Evolutionary conservation across 129 eudicot genomes (phyloP), one percentile per base, ranked within the genome.

Genomic region (Artemisia annua): DNA sequence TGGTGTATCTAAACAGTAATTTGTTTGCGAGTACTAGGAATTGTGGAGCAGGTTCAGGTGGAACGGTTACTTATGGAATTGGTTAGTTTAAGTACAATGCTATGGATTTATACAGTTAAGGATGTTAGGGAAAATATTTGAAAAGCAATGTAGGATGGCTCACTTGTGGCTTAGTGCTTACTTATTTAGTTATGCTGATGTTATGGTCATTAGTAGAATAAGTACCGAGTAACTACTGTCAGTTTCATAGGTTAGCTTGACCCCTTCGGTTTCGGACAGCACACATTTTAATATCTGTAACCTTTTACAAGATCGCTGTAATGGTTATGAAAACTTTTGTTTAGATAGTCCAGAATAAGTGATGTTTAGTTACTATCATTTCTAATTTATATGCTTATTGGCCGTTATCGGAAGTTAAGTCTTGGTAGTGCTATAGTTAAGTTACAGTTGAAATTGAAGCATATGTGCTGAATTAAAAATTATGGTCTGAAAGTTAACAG

Each of bases 31-130:
- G 1, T 66, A 54, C 12, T 35, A 7, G 53, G 43, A 48, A 58
- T 66, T 57, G 69, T 58, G 11, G 48, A 56, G 10, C 66, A 74
- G 81, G 78, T 76, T 69, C 18, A 44, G 7, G 11, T 73, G 16
- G 52, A 43, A 28, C 12, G 10, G 12, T 63, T 68, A 14, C 15
- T 52, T 53, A 55, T 53, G 70, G 39, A 32, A 51, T 15, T 68
- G 63, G 11, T 76, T 48, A 14, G 62, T 46, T 68, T 69, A 13
- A 61, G 65, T 51, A 4, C 57, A 62, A 35, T 62, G 66, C 20
- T 43, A 7, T 58, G 18, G 12, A 39, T 32, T 54, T 18, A 16
- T 35, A 63, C 63, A 32, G 13, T 24, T 1, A 39, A 35, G 44
- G 44, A 35, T 35, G 1, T 7, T 35, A 35, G 44, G 9, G 44